These are phyloP conservation scores for Blastomyces emzantsi DNA, from an alignment of 2,329 filamentous ascomycete genomes.

Conservation along the genomic window DNA sequence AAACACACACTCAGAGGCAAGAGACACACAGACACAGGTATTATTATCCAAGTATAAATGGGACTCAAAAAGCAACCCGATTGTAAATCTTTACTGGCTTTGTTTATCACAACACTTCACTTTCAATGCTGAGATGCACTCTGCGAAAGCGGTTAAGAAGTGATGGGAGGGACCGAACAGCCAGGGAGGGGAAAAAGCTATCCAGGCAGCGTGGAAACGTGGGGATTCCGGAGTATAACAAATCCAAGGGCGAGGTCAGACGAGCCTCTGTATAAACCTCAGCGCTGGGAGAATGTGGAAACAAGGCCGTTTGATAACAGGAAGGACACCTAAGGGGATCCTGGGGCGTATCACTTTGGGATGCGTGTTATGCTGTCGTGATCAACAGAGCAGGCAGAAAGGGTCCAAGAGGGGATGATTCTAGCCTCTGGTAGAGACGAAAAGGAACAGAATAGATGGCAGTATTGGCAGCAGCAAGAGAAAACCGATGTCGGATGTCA, in stretches of 20 bases:
- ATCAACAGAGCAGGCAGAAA: background rate
- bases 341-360: background rate
- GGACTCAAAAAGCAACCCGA: background rate
- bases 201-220: background rate
- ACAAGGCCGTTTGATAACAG: constrained; percentile 1
- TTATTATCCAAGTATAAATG: background rate
- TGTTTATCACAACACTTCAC: background rate
- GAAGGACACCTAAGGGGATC: background rate
- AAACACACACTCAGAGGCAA: background rate
- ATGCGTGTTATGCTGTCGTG: background rate
- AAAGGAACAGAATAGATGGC: background rate
- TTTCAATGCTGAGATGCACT: background rate
- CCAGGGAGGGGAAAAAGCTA: background rate
- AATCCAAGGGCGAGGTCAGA: constrained; percentile 1
- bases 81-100: background rate
- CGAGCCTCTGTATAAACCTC: constrained; percentile 1
- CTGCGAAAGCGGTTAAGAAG: background rate
- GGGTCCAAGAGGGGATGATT: background rate
- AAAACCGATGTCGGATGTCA: background rate
- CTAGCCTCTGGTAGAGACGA: background rate
- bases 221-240: background rate
- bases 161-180: background rate
- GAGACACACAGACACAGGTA: background rate
- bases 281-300: background rate
- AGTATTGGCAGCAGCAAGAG: background rate